Percentiles rank a stretch among this genome's conserved stretches.
Evolutionary conservation across 331 rosid species (phyloP).

Genomic region (Telfairia occidentalis): DNA sequence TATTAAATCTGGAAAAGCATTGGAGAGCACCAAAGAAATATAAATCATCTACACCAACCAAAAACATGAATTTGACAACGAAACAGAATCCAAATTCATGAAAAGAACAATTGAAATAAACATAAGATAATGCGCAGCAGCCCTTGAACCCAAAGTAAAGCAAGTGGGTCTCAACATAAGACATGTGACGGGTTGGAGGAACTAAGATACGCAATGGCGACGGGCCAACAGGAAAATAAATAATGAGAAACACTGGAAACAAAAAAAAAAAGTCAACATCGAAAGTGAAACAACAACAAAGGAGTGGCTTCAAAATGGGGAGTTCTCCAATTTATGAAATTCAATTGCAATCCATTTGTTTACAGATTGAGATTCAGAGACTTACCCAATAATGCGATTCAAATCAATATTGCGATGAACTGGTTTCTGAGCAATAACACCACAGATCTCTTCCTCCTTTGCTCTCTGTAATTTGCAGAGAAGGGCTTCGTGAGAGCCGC

Average conservation of each 20-base stretch:
- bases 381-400: constrained; percentile 43
- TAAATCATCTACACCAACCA: not conserved
- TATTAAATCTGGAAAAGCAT: constrained; percentile 27
- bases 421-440: constrained; percentile 19
- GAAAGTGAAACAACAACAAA: constrained; percentile 34
- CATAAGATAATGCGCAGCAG: constrained; percentile 32
- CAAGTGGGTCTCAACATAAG: constrained; percentile 17
- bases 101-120: constrained; percentile 4
- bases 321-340: constrained; percentile 10
- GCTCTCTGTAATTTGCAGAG: constrained; percentile 15
- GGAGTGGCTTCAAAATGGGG: constrained; percentile 20
- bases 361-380: constrained; percentile 26
- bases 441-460: constrained; percentile 36
- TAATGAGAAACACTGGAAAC: not conserved
- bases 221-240: constrained; percentile 34
- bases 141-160: constrained; percentile 58
- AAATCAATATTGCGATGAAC: constrained; percentile 13
- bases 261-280: not conserved
- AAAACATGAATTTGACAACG: constrained; percentile 20
- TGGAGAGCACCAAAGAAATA: constrained; percentile 16
- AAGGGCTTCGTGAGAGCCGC: constrained; percentile 24
- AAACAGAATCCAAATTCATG: not conserved
- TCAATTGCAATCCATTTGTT: constrained; percentile 8
- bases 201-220: constrained; percentile 42
- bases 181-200: constrained; percentile 30